Base-by-base conservation (phyloP, 352 stramenopile genomes). In the Albugo laibachii region DNA sequence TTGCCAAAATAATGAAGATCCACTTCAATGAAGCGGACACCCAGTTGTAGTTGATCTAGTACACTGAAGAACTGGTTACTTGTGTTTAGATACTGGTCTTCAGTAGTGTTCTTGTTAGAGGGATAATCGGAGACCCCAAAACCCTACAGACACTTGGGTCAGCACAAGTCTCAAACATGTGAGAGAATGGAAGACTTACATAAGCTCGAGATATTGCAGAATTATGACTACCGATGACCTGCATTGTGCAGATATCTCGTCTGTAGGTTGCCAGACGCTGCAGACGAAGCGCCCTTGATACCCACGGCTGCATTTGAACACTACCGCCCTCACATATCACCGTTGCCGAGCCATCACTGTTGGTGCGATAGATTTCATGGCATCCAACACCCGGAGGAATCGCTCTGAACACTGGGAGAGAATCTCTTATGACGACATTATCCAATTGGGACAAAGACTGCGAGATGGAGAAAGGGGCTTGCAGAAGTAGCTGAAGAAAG, bases 1-100 rank as follows among this genome's bases (percentile, higher is more conserved):
- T 58, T 59, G 48, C 61, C 60, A 40, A 84, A 84, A 57, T 77
- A 92, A 59, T 92, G 79, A 36, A 81, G 65, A 38, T 92, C 79
- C 13, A 87, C 47, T 56, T 92, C 79, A 41, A 92, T 58, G 27
- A 86, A 79, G 3, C 79, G 65, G 12, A 66, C 74, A 5, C 78
- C 79, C 21, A 92, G 59, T 38, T 76, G 66, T 39, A 92, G 56
- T 56, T 88, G 76, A 41, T 92, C 79, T 14, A 72, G 79, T 3
- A 92, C 42, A 2, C 56, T 81, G 41, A 88, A 67, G 15, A 82
- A 61, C 55, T 72, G n/a, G n/a, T n/a, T n/a, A n/a, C n/a, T n/a
- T n/a, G n/a, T n/a, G n/a, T n/a, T n/a, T n/a, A n/a, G n/a, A n/a
- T n/a, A n/a, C n/a, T n/a, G n/a, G n/a, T n/a, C n/a, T n/a, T n/a